Evolutionary conservation across 495 filamentous ascomycete genomes (phyloP).

Genomic region (Lentithecium fluviatile): DNA sequence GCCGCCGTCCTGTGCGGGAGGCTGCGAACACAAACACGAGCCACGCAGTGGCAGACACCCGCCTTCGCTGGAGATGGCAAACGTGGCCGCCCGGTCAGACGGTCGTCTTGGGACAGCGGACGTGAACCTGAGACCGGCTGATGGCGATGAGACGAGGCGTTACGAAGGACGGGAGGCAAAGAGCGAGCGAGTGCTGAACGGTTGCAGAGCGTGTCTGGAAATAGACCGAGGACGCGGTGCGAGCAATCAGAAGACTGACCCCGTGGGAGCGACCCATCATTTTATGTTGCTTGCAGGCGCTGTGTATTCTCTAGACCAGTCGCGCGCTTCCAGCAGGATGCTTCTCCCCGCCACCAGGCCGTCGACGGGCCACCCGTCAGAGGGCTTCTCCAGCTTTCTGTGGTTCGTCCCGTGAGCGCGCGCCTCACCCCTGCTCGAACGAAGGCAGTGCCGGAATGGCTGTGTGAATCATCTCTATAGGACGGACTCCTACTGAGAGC

Average conservation of each 20-base stretch:
- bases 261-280: conserved; percentile 17
- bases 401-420: conserved; percentile 30
- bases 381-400: conserved; percentile 20
- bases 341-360: conserved; percentile 11
- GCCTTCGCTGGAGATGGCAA: too few relatives aligned
- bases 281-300: conserved; percentile 36
- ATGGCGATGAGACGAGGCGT: conserved; percentile 7
- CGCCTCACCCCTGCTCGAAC: conserved; percentile 29
- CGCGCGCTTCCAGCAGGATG: conserved; percentile 36
- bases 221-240: conserved; percentile 19
- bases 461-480: conserved; percentile 29
- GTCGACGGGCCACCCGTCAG: conserved; percentile 26
- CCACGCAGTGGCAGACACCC: background rate
- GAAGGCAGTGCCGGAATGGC: conserved; percentile 33
- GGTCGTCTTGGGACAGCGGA: too few relatives aligned
- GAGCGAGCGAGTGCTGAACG: conserved; percentile 15
- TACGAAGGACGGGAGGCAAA: background rate
- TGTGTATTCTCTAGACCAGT: conserved; percentile 23
- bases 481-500: conserved; percentile 8
- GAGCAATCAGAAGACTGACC: conserved; percentile 1
- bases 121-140: conserved; percentile 19
- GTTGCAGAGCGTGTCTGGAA: conserved; percentile 3
- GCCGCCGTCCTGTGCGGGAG: conserved; percentile 23
- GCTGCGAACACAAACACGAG: conserved; percentile 21
- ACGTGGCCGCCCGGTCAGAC: too few relatives aligned